Conservation (phyloP, 306 rosid genomes). For the Arachis hypogaea region DNA sequence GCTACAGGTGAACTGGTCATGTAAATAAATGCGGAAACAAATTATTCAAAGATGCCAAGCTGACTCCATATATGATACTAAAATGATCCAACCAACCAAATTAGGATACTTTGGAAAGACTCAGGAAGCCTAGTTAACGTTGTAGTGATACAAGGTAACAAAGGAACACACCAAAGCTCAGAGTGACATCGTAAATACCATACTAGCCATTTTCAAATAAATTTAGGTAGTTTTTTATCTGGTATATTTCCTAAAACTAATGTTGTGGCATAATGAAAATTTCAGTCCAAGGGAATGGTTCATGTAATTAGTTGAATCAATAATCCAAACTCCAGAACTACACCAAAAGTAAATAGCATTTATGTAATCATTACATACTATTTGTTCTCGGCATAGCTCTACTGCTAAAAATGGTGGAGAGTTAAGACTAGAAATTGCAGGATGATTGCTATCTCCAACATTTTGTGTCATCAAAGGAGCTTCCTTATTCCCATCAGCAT, state of each 20-base stretch:
- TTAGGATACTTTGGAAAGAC: background rate
- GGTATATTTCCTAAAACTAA: no score
- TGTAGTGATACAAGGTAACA: background rate
- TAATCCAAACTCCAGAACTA: slow-evolving; percentile 6
- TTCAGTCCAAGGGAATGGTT: no score
- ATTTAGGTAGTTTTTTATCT: no score
- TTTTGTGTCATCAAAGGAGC: slow-evolving; percentile 73
- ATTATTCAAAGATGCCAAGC: slow-evolving; percentile 19
- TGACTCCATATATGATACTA: background rate
- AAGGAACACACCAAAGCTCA: background rate
- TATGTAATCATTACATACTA: slow-evolving; percentile 42
- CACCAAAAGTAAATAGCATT: slow-evolving; percentile 4
- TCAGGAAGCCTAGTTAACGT: background rate
- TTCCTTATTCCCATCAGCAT: slow-evolving; percentile 51
- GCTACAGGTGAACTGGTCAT: background rate
- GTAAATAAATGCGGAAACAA: slow-evolving; percentile 21
- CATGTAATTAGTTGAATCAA: no score
- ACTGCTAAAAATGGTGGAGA: slow-evolving; percentile 79
- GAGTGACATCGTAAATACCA: slow-evolving; percentile 10
- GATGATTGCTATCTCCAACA: slow-evolving; percentile 68
- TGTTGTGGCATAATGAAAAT: no score
- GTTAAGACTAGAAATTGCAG: slow-evolving; percentile 65
- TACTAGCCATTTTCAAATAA: background rate
- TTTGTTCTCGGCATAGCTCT: slow-evolving; percentile 85
- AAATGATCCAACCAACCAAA: slow-evolving; percentile 4